Conservation (phyloP, 805 yeast species). For the Lipomyces sp. region DNA sequence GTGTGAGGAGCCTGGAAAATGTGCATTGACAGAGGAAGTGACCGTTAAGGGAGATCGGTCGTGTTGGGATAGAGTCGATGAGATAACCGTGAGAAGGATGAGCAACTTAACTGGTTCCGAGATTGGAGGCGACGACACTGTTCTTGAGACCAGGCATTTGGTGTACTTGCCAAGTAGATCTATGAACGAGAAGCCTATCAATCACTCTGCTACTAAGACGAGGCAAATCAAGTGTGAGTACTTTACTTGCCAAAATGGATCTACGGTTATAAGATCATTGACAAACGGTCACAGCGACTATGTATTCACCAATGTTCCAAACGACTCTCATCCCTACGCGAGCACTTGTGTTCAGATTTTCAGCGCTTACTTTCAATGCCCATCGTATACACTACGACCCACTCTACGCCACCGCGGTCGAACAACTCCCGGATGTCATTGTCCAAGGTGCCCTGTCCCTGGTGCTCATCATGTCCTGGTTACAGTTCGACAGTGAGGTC, state of each 20-base stretch:
- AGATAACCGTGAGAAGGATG: slow-evolving; percentile 14
- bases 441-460: slow-evolving; percentile 84
- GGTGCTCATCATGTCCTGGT: slow-evolving; percentile 62
- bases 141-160: slow-evolving; percentile 25
- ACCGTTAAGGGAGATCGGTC: neutral
- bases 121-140: neutral
- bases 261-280: neutral
- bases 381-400: slow-evolving; percentile 81
- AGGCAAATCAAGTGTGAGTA: slow-evolving; percentile 9
- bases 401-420: slow-evolving; percentile 56
- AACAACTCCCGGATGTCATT: slow-evolving; percentile 64
- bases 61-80: slow-evolving; percentile 14
- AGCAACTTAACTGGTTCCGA: neutral
- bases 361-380: slow-evolving; percentile 78
- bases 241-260: neutral
- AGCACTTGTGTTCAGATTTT: slow-evolving; percentile 48
- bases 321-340: slow-evolving; percentile 29
- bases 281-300: neutral
- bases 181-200: neutral
- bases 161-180: slow-evolving; percentile 10
- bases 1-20: slow-evolving; percentile 15
- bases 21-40: slow-evolving; percentile 12
- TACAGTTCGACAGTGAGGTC: slow-evolving; percentile 38
- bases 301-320: neutral
- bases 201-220: neutral